Evolutionary conservation across 306 rosid species (phyloP).

Genomic region (Amphicarpaea edgeworthii): DNA sequence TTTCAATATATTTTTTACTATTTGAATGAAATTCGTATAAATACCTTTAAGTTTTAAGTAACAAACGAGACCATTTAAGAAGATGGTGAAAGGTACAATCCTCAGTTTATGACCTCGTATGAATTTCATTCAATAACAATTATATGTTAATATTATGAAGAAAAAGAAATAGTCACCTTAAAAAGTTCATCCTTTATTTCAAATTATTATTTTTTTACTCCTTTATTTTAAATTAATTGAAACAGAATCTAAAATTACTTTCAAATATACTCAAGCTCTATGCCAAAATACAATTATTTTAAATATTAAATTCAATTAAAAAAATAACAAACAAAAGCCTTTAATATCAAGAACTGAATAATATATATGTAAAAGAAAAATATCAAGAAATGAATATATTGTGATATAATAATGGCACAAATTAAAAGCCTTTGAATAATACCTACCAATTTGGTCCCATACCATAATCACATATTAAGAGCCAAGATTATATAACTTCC

Average conservation of each 20-base stretch:
- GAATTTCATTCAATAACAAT: too few relatives aligned
- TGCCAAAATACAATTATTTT: neutral
- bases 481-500: slow-evolving; percentile 54
- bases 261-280: neutral
- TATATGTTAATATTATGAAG: too few relatives aligned
- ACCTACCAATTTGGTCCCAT: slow-evolving; percentile 32
- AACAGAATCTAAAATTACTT: neutral
- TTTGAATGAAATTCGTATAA: too few relatives aligned
- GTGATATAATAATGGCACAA: slow-evolving; percentile 6
- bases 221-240: neutral
- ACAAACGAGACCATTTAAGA: neutral
- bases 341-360: slow-evolving; percentile 25
- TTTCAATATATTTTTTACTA: too few relatives aligned
- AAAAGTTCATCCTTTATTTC: neutral
- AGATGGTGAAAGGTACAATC: too few relatives aligned
- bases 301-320: neutral
- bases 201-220: neutral
- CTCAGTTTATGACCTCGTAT: too few relatives aligned
- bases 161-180: neutral
- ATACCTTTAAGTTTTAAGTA: too few relatives aligned
- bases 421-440: slow-evolving; percentile 34
- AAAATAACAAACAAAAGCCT: neutral
- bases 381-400: slow-evolving; percentile 22
- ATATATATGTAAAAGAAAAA: neutral
- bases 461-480: slow-evolving; percentile 39